A percentile compares a stretch with the other conserved stretches of the same genome.
These are phyloP conservation scores for Aphanocladium album DNA, from an alignment of 2,329 filamentous ascomycete species.

Conservation along the genomic window DNA sequence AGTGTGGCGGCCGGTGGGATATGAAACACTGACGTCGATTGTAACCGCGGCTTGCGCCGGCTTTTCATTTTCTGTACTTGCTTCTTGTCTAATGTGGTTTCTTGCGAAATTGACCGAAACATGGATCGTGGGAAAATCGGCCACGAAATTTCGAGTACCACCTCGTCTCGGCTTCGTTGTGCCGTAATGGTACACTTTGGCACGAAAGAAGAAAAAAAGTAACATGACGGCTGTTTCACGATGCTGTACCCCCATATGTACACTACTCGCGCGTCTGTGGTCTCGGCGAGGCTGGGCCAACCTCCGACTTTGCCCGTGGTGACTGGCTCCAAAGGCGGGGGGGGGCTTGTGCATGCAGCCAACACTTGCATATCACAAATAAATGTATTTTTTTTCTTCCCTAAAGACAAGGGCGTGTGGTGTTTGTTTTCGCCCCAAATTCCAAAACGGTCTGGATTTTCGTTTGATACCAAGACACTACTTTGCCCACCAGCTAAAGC, in stretches of 20 bases:
- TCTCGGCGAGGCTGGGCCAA: background rate
- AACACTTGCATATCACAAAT: background rate
- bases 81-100: background rate
- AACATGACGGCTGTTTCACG: background rate
- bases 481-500: background rate
- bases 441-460: background rate
- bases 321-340: background rate
- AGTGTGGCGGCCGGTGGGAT: background rate
- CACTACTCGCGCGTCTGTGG: background rate
- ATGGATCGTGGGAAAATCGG: background rate
- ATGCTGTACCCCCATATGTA: no score
- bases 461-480: no score
- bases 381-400: background rate
- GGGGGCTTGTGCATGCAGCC: background rate
- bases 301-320: background rate
- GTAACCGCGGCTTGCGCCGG: conserved; percentile 8
- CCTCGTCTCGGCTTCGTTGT: background rate
- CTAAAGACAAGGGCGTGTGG: background rate
- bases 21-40: background rate
- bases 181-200: background rate
- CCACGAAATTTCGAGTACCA: background rate
- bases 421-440: background rate
- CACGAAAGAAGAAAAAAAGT: background rate
- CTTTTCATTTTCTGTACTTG: background rate
- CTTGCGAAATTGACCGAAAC: background rate